Conservation (phyloP, 2,329 filamentous ascomycete species). For the Calonectria pseudoturangicola region DNA sequence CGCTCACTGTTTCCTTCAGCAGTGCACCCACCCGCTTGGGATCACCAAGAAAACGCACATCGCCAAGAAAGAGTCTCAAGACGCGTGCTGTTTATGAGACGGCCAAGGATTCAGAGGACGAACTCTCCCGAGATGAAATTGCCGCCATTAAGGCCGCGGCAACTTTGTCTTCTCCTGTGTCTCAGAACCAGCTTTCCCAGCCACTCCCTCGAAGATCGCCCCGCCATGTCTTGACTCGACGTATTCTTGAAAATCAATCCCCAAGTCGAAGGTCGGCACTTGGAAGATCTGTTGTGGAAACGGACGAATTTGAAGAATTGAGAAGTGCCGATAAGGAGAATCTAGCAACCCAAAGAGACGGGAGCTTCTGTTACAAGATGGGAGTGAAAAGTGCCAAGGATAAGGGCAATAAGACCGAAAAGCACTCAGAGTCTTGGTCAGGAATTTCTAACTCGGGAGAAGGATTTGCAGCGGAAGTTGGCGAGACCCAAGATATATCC, state of each 20-base stretch:
- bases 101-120: slow-evolving; percentile 43
- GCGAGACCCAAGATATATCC: slow-evolving; percentile 2
- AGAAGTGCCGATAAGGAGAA: not conserved
- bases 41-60: slow-evolving; percentile 41
- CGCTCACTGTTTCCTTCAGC: slow-evolving; percentile 31
- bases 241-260: slow-evolving; percentile 34
- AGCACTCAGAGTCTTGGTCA: slow-evolving; percentile 45
- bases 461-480: slow-evolving; percentile 27
- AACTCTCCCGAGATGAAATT: slow-evolving; percentile 40
- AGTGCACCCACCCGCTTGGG: slow-evolving; percentile 16
- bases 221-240: slow-evolving; percentile 38
- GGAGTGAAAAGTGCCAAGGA: slow-evolving; percentile 34
- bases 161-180: slow-evolving; percentile 55
- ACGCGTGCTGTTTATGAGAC: slow-evolving; percentile 17
- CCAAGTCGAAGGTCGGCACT: not conserved
- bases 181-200: slow-evolving; percentile 46
- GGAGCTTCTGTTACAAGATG: slow-evolving; percentile 59
- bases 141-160: slow-evolving; percentile 47
- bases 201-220: slow-evolving; percentile 21
- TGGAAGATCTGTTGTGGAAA: not conserved
- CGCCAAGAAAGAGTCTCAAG: slow-evolving; percentile 37
- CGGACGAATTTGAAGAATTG: not conserved
- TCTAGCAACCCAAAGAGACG: slow-evolving; percentile 57
- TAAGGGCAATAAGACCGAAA: not conserved
- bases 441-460: slow-evolving; percentile 42